A percentile compares a stretch with the other conserved stretches of the same genome.
Evolutionary conservation across 2,329 filamentous ascomycete species (phyloP).

Genomic region (Arthrobotrys sphaeroides): DNA sequence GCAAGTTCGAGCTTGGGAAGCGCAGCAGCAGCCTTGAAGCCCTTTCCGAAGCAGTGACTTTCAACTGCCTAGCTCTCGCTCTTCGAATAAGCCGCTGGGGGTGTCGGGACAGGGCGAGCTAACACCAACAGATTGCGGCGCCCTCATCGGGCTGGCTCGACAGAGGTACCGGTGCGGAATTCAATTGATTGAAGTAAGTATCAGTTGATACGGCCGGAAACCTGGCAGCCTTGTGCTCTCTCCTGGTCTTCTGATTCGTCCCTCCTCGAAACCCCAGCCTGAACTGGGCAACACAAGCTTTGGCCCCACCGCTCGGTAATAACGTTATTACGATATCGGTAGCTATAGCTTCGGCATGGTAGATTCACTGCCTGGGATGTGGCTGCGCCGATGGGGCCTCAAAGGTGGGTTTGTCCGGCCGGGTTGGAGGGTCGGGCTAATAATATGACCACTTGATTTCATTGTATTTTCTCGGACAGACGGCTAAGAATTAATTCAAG

Average conservation of each 20-base stretch:
- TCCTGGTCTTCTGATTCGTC: not conserved
- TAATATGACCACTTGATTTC: no score
- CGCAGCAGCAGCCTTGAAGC: not conserved
- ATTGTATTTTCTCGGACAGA: no score
- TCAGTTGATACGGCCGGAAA: not conserved
- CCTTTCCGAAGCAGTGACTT: not conserved
- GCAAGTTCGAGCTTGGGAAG: not conserved
- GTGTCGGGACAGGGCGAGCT: not conserved
- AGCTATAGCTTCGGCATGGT: no score
- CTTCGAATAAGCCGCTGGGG: not conserved
- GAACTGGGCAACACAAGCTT: not conserved
- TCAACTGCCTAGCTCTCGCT: not conserved
- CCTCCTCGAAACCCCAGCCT: not conserved
- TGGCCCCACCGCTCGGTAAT: not conserved
- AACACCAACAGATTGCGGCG: not conserved
- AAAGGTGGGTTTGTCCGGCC: no score
- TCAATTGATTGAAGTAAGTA: not conserved
- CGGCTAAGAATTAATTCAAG: no score
- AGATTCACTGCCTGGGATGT: no score
- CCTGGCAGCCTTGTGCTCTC: constrained; percentile 4
- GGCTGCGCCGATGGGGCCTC: no score
- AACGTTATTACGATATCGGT: no score
- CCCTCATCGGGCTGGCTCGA: not conserved
- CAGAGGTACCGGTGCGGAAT: no score
- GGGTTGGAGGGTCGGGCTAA: no score